Base-by-base conservation (phyloP, 2,329 filamentous ascomycete species). In the Cercospora nicotianae region DNA sequence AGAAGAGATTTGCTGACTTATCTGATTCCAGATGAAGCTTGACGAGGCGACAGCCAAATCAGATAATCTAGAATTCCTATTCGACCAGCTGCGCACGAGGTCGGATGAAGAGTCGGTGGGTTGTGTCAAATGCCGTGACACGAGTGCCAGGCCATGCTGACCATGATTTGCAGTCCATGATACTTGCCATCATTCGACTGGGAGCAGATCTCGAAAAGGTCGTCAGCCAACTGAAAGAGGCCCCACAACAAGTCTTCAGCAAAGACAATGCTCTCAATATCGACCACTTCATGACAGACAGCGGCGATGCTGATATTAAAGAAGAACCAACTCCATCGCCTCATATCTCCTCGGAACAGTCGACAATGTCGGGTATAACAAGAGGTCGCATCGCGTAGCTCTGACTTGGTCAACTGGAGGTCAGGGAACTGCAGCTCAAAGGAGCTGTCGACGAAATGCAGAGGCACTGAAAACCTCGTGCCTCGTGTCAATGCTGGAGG, bases 161-260 rank as follows among this genome's bases (percentile, higher is more conserved):
- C 9, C 5, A 26, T 16, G 9, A 9, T 13, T 16, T 20, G 16
- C 7, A 64, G 62, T 55, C 62, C 26, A 60, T 70, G 26, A 36
- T 72, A 16, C 57, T 72, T 39, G 71, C 71, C 18, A 61, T 72
- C 36, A 67, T 72, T 10, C 66, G 71, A 13, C 36, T 72, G 4
- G 70, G 68, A 26, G 69, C 65, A n/a, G 69, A 71, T 45, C 33
- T 72, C 23, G 68, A 72, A 48, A 68, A 68, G 31, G 60, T 71
- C 13, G 67, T 71, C 16, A 53, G 45, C n/a, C 69, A 69, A 39
- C 53, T 72, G 26, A 67, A 67, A 31, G 58, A 60, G 5, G 67
- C 59, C 20, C 68, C 68, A n/a, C 57, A 65, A n/a, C 16, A 42
- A 3, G 18, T 64, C 1, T 58, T 58, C 8, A 53, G 60, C 51